phyloP scores from a whole-genome alignment of 805 yeast genomes.

The Kuraishia floccosa region DNA sequence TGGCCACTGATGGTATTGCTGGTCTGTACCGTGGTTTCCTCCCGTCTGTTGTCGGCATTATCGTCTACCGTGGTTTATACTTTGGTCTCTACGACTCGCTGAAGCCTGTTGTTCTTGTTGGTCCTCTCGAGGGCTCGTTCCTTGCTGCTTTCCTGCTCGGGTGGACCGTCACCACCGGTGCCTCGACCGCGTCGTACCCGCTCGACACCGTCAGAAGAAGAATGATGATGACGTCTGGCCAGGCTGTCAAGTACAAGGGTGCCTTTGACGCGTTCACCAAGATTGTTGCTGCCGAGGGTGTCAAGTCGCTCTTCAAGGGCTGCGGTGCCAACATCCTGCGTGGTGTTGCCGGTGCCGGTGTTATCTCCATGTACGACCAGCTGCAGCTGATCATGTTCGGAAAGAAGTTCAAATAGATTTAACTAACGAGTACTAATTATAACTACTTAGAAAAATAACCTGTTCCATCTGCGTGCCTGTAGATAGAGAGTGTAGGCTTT shows the following conservation, averaged over 20 bases:
- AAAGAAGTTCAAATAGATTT: conserved; percentile 86
- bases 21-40: conserved; percentile 99
- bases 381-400: conserved; percentile 91
- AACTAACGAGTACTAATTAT: no score
- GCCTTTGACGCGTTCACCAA: conserved; percentile 87
- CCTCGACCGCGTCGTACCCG: conserved; percentile 98
- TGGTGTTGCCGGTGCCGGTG: conserved; percentile 99
- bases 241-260: conserved; percentile 93
- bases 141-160: conserved; percentile 92
- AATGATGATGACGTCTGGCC: conserved; percentile 99
- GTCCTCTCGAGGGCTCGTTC: conserved; percentile 92
- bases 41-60: conserved; percentile 94
- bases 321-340: conserved; percentile 99
- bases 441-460: no score
- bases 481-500: no score
- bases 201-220: conserved; percentile 99
- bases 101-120: conserved; percentile 90
- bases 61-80: conserved; percentile 99
- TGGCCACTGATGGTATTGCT: conserved; percentile 92
- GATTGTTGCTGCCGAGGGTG: conserved; percentile 95
- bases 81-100: conserved; percentile 96
- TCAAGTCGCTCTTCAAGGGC: conserved; percentile 91
- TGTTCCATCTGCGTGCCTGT: no score
- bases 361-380: conserved; percentile 95
- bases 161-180: conserved; percentile 97